Evolutionary conservation across 495 filamentous ascomycete genomes (phyloP).

Genomic region (Xylaria nigripes): DNA sequence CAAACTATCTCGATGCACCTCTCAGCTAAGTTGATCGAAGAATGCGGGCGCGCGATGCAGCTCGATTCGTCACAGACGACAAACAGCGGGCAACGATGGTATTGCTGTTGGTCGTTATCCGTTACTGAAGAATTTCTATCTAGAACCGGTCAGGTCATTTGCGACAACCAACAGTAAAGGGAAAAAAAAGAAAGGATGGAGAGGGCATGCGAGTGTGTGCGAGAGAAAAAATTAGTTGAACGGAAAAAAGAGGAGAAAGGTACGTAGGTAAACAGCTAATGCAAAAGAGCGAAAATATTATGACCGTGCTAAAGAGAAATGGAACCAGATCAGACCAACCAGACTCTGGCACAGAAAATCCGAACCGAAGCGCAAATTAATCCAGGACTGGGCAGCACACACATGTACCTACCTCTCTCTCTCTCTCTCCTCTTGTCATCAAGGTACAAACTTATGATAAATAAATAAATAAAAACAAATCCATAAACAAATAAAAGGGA

Average conservation of each 20-base stretch:
- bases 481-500: background rate
- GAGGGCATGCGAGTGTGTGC: background rate
- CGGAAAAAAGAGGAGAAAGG: constrained; percentile 11
- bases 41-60: constrained; percentile 2
- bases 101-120: background rate
- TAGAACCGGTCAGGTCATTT: constrained; percentile 6
- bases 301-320: constrained; percentile 10
- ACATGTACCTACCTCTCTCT: background rate
- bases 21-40: background rate
- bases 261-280: constrained; percentile 4
- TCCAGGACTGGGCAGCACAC: constrained; percentile 1
- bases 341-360: constrained; percentile 11
- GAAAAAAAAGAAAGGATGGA: constrained; percentile 10
- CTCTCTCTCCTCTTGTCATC: too few species aligned
- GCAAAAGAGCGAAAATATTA: constrained; percentile 9
- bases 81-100: constrained; percentile 1
- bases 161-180: constrained; percentile 5
- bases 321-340: constrained; percentile 6
- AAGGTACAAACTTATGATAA: background rate
- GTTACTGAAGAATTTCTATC: background rate
- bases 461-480: background rate
- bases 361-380: constrained; percentile 13
- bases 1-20: constrained; percentile 10
- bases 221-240: constrained; percentile 8
- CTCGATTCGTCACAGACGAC: constrained; percentile 2